Base-by-base conservation (phyloP, 805 yeast species). In the Jamesozyma rosinii region DNA sequence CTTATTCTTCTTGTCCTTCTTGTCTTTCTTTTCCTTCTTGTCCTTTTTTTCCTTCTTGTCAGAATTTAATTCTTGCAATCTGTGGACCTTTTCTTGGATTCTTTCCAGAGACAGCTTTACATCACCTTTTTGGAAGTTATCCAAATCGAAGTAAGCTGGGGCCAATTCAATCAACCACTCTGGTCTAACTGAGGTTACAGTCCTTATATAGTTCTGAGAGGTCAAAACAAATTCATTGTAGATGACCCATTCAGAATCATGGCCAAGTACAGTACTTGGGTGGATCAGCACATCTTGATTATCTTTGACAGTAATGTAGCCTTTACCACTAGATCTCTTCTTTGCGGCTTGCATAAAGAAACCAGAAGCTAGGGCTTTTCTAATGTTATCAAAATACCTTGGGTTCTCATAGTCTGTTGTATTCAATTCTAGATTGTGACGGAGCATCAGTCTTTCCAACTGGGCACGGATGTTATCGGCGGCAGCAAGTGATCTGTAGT, bases 301-400 rank as follows among this genome's bases (percentile, higher is more conserved):
- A 65, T 92, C 98, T 65, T 88, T 88, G 40, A 89, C 83, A 0
- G 98, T 92, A 53, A 84, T 74, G 63, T 83, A 90, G n/a, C 85
- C 89, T 55, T 81, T 83, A 20, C 74, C 71, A 32, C 86, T 80
- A n/a, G 83, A 76, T 68, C 77, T 79, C 70, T 85, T 86, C 68
- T 89, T 92, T 29, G 97, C 97, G 43, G 85, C 95, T 69, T 92
- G 98, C 97, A 92, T 89, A 70, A 92, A 92, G 64, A 88, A 89
- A 1, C 98, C 98, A n/a, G 86, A 76, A 3, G 86, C 74, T 45
- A 92, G 66, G 0, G 97, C 95, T 62, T 83, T 84, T 44, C 95
- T 74, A 50, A 92, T 80, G 55, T 86, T 83, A 53, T 75, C 79
- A 63, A 80, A 81, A 66, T 85, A 88, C 41, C 75, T 76, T 49